phyloP scores from a whole-genome alignment of 768 basidiomycete species.

The Suillus sp. region DNA sequence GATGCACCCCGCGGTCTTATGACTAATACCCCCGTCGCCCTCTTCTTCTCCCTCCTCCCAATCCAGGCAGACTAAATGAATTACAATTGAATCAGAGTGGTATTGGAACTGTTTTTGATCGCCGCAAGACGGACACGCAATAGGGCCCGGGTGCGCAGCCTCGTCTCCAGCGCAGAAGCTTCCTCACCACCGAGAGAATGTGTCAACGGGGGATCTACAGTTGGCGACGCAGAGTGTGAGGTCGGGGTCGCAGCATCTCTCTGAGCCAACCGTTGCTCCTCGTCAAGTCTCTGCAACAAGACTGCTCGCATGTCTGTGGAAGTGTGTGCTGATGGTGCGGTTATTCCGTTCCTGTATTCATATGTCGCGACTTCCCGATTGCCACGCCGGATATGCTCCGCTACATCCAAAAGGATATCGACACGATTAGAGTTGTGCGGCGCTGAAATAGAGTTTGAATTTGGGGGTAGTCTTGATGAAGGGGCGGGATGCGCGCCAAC shows the following conservation, averaged over 20 bases:
- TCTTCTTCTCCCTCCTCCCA: neutral
- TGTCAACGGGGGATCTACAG: conserved; percentile 4
- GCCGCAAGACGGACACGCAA: conserved; percentile 50
- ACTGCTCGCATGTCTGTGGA: conserved; percentile 33
- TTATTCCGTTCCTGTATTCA: neutral
- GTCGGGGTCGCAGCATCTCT: conserved; percentile 10
- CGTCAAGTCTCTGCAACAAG: conserved; percentile 45
- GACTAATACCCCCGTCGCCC: conserved; percentile 12
- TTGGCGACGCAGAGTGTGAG: conserved; percentile 8
- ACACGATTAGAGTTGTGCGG: conserved; percentile 6
- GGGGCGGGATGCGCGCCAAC: conserved; percentile 4
- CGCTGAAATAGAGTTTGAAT: neutral
- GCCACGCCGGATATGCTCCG: conserved; percentile 5
- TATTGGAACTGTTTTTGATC: conserved; percentile 35
- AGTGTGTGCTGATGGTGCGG: neutral
- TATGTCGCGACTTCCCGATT: conserved; percentile 9
- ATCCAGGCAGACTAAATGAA: neutral
- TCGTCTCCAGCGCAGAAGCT: conserved; percentile 41
- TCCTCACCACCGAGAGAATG: conserved; percentile 19
- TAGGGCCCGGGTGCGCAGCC: conserved; percentile 49
- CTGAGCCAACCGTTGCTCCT: conserved; percentile 41
- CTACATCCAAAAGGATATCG: neutral
- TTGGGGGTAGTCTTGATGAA: neutral
- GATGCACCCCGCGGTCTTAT: conserved; percentile 1
- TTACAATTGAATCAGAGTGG: conserved; percentile 3